phyloP scores from a whole-genome alignment of 2,329 filamentous ascomycete genomes.

The Pseudohalonectria lignicola region DNA sequence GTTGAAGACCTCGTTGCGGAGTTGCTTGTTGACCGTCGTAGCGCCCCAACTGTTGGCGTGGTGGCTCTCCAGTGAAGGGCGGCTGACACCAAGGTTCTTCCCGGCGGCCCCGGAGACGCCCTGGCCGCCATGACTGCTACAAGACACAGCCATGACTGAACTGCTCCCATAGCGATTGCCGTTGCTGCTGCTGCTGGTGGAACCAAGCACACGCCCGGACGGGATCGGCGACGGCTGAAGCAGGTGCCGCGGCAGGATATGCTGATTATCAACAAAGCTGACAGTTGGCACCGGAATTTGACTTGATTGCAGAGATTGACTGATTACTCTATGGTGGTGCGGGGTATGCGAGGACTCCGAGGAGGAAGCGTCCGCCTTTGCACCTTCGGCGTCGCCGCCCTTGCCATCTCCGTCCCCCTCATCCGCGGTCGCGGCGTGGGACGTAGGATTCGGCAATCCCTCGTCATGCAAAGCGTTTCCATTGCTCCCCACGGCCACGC shows the following conservation, averaged over 20 bases:
- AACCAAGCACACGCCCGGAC: conserved; percentile 5
- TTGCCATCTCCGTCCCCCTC: too few relatives aligned
- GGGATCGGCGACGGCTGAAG: conserved; percentile 45
- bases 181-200: too few relatives aligned
- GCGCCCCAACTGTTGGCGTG: conserved; percentile 72
- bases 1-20: conserved; percentile 85
- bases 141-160: neutral
- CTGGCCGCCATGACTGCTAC: neutral
- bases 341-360: too few relatives aligned
- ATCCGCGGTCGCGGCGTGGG: too few relatives aligned
- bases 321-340: conserved; percentile 40
- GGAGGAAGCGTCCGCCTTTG: conserved; percentile 11
- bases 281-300: conserved; percentile 71
- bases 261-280: conserved; percentile 85
- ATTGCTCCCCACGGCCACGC: conserved; percentile 8
- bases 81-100: conserved; percentile 3
- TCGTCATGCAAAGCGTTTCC: conserved; percentile 9
- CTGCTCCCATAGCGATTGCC: neutral
- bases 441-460: too few relatives aligned
- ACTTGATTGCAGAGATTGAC: conserved; percentile 63
- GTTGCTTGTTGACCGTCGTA: conserved; percentile 76
- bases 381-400: conserved; percentile 6
- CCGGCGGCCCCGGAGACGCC: neutral
- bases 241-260: conserved; percentile 80
- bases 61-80: conserved; percentile 40